Evolutionary conservation across 768 basidiomycete species (phyloP), one percentile per base, ranked within the genome.

Genomic region (Pleurotus giganteus): DNA sequence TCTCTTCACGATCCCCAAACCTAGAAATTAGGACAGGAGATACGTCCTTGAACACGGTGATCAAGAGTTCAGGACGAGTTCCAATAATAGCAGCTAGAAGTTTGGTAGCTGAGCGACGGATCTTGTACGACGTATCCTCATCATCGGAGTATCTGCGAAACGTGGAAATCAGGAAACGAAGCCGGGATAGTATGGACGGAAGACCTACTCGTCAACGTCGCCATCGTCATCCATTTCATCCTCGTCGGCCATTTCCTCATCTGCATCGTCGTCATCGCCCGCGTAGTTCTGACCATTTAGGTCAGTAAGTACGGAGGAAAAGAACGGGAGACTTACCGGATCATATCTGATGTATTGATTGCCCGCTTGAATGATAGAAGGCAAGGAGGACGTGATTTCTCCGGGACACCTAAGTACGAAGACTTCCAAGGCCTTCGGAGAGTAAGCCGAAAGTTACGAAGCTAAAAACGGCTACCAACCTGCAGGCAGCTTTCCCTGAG

Each of bases 111-210:
- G 92, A 88, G 42, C 97, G 85, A 59, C 97, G 88, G 55, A 97
- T 92, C 70, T 98, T 98, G 82, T 97, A 98, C 0, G 96, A 98
- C 9, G 90, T 91, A 65, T 99, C 97, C 68, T 98, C 97, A 55
- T 99, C 97, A 62, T 99, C 97, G 4, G 93, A 94, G 69, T 97
- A 98, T 59, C 92, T 95, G 60, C 24, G 8, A 50, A 32, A 23
- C 27, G 52, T 63, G 4, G 66, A 44, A 29, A 41, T 37, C 29
- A 55, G 39, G 52, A 23, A 60, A 36, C 28, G 15, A 28, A 9
- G 7, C 15, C 28, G 11, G 32, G 17, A 24, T 9, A 31, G 31
- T 23, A 24, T 21, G n/a, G n/a, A 32, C 19, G 13, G 24, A 21
- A 21, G 11, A 72, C 87, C 63, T 63, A 89, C 88, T 90, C 88